Evolutionary conservation across 805 yeast genomes (phyloP).

Genomic region (Schwanniomyces pseudopolymorphus): DNA sequence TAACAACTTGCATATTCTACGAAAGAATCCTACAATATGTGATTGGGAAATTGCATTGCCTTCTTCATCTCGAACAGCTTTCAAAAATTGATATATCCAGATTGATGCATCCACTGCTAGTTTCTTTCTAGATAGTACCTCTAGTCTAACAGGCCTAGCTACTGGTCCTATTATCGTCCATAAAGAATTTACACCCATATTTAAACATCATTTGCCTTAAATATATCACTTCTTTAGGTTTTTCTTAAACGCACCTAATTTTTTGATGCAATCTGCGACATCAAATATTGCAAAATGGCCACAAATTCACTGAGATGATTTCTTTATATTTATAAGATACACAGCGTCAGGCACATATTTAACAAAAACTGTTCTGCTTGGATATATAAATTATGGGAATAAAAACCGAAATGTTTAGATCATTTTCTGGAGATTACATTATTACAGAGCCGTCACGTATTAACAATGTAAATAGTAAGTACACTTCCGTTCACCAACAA

Average conservation of each 20-base stretch:
- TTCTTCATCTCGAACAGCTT: constrained; percentile 85
- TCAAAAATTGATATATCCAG: constrained; percentile 96
- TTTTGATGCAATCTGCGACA: not conserved
- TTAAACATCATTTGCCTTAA: not conserved
- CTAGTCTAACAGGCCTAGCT: constrained; percentile 86
- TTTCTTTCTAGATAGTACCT: constrained; percentile 71
- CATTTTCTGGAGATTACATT: not conserved
- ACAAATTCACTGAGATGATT: not conserved
- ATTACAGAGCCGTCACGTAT: not conserved
- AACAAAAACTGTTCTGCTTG: too few species aligned
- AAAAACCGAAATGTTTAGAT: not conserved
- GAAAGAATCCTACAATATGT: constrained; percentile 92
- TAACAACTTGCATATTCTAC: constrained; percentile 86
- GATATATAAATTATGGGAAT: constrained; percentile 1
- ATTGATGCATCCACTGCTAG: constrained; percentile 97
- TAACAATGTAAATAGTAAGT: constrained; percentile 5
- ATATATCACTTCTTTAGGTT: not conserved
- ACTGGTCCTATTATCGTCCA: constrained; percentile 92
- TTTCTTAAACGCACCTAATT: not conserved
- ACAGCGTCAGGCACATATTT: not conserved
- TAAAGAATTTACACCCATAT: constrained; percentile 93
- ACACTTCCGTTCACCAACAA: constrained; percentile 6
- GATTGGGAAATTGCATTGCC: constrained; percentile 78
- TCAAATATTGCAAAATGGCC: constrained; percentile 2
- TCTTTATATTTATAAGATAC: not conserved